Percentiles rank a stretch among this genome's conserved stretches.
Evolutionary conservation across 306 rosid species (phyloP).

Genomic region (Quercus wislizeni): DNA sequence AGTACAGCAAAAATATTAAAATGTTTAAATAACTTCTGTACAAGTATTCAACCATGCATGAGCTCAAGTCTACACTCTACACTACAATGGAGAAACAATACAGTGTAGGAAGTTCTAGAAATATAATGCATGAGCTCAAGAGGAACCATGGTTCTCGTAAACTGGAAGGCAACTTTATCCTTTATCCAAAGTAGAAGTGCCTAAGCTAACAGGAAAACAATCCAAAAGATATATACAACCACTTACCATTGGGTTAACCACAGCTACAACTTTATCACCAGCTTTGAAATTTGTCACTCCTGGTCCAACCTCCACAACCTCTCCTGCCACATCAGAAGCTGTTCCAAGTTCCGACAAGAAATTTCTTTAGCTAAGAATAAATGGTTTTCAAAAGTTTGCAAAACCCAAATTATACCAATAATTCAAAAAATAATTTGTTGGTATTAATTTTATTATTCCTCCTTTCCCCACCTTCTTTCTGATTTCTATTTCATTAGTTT

Average conservation of each 20-base stretch:
- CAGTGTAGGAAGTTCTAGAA: background rate
- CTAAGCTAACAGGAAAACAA: background rate
- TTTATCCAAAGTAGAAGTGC: background rate
- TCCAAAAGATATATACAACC: background rate
- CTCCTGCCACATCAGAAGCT: constrained; percentile 79
- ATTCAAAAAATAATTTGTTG: background rate
- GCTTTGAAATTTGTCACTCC: constrained; percentile 51
- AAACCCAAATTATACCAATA: background rate
- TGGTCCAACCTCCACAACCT: constrained; percentile 55
- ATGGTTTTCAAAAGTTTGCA: constrained; percentile 2
- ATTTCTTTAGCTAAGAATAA: background rate
- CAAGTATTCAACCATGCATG: background rate
- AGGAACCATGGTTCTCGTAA: background rate
- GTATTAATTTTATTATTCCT: background rate
- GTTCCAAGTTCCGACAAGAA: constrained; percentile 21
- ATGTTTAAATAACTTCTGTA: background rate
- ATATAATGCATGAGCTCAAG: background rate
- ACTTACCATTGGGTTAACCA: constrained; percentile 36
- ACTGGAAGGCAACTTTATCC: background rate
- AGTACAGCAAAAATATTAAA: background rate
- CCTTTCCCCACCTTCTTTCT: background rate
- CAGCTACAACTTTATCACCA: constrained; percentile 66
- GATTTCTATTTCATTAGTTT: background rate
- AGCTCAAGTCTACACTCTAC: background rate
- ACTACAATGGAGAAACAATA: background rate